Percentiles rank a stretch among this genome's conserved stretches.
Evolutionary conservation across 148 eudicot genomes (phyloP).

Genomic region (Rhododendron mucronatum): DNA sequence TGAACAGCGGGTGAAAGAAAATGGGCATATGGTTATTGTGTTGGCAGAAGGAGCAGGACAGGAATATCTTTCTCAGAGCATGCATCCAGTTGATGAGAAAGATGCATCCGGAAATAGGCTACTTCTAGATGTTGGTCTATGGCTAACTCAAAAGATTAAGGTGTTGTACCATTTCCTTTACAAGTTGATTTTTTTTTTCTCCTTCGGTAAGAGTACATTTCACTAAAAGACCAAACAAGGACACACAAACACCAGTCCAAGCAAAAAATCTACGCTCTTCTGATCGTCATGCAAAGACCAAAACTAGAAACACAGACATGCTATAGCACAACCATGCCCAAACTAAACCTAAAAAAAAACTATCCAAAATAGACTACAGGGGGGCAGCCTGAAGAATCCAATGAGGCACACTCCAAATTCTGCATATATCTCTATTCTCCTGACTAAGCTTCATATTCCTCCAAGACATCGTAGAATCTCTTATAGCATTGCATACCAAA

Average conservation of each 20-base stretch:
- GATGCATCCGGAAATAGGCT: conserved; percentile 62
- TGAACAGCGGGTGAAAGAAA: conserved; percentile 51
- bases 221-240: no score
- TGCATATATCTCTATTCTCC: no score
- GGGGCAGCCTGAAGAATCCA: not conserved
- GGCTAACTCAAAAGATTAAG: conserved; percentile 54
- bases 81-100: conserved; percentile 28
- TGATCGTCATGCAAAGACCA: not conserved
- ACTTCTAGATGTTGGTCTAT: conserved; percentile 49
- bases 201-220: not conserved
- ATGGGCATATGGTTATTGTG: conserved; percentile 51
- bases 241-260: not conserved
- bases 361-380: not conserved
- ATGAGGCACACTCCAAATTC: no score
- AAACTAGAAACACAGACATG: not conserved
- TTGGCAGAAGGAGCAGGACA: conserved; percentile 68
- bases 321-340: not conserved
- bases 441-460: no score
- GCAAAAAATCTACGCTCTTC: not conserved
- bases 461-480: no score
- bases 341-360: not conserved
- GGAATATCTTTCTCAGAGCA: conserved; percentile 44
- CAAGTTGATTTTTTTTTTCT: not conserved
- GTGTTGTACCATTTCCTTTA: conserved; percentile 12
- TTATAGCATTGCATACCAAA: not conserved